A percentile compares a stretch with the other conserved stretches of the same genome.
phyloP scores from a whole-genome alignment of 345 rosid species.

The Geranium brycei region DNA sequence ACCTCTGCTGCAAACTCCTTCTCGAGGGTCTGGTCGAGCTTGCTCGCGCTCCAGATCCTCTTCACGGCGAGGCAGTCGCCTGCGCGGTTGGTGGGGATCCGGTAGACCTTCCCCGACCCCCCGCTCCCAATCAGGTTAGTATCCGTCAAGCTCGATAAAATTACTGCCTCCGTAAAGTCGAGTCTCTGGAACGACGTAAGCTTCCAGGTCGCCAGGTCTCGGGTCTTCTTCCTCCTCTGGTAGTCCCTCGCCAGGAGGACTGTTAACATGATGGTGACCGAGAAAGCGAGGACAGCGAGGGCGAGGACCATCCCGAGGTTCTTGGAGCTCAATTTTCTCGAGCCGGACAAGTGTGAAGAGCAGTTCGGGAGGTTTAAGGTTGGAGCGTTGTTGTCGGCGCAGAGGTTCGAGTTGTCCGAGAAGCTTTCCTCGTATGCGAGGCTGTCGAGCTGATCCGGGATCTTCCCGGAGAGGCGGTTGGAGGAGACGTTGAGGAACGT shows the following conservation, averaged over 20 bases:
- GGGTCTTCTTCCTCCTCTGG: slow-evolving; percentile 26
- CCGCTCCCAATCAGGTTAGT: slow-evolving; percentile 77
- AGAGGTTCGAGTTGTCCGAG: slow-evolving; percentile 54
- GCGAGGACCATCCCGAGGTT: slow-evolving; percentile 32
- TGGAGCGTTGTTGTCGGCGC: slow-evolving; percentile 25
- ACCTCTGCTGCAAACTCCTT: slow-evolving; percentile 75
- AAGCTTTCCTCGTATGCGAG: slow-evolving; percentile 60
- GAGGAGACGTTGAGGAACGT: slow-evolving; percentile 49
- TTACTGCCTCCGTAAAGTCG: slow-evolving; percentile 46
- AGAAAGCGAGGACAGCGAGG: slow-evolving; percentile 23
- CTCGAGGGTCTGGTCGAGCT: slow-evolving; percentile 42
- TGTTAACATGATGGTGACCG: slow-evolving; percentile 17
- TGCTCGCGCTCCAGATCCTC: slow-evolving; percentile 51
- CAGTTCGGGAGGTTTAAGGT: slow-evolving; percentile 50
- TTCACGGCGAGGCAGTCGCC: slow-evolving; percentile 75
- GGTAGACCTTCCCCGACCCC: slow-evolving; percentile 82
- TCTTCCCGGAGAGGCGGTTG: slow-evolving; percentile 47
- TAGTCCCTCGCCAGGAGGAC: slow-evolving; percentile 35
- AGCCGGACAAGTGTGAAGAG: slow-evolving; percentile 7
- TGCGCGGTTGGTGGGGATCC: slow-evolving; percentile 20
- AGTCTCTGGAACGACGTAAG: slow-evolving; percentile 66
- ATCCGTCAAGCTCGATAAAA: slow-evolving; percentile 56
- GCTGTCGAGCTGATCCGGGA: slow-evolving; percentile 44
- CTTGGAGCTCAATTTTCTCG: slow-evolving; percentile 31
- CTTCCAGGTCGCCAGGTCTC: slow-evolving; percentile 50